phyloP scores from a whole-genome alignment of 2,329 filamentous ascomycete species.

The Sporothrix phasma region DNA sequence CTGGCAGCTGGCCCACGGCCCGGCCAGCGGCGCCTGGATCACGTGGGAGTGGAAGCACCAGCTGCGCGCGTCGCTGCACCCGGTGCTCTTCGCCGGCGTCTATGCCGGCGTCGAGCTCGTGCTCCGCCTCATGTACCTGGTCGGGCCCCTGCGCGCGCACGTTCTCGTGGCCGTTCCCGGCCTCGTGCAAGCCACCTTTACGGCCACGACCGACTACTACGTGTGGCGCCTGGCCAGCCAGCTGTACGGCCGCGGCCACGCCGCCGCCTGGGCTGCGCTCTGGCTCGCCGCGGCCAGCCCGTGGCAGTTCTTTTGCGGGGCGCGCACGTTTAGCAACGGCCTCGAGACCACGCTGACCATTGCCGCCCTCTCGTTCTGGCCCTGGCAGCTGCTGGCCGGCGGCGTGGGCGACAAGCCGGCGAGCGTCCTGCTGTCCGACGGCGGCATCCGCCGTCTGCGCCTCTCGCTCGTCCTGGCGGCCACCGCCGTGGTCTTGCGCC shows the following conservation, averaged over 20 bases:
- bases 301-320: conserved; percentile 96
- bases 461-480: conserved; percentile 66
- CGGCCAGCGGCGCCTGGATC: conserved; percentile 71
- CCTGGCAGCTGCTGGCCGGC: conserved; percentile 60
- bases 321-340: conserved; percentile 87
- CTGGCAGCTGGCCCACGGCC: conserved; percentile 78
- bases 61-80: conserved; percentile 83
- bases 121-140: conserved; percentile 43
- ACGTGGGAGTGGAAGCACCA: conserved; percentile 96
- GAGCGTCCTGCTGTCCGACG: conserved; percentile 16
- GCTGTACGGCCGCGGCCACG: conserved; percentile 58
- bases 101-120: conserved; percentile 56
- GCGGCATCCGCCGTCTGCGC: conserved; percentile 30
- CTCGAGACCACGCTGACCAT: conserved; percentile 83
- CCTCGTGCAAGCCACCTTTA: conserved; percentile 64
- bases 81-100: conserved; percentile 67
- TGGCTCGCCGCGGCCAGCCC: conserved; percentile 64
- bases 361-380: conserved; percentile 72
- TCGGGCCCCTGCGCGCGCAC: conserved; percentile 48
- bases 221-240: conserved; percentile 72
- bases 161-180: conserved; percentile 65
- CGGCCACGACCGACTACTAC: conserved; percentile 72
- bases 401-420: conserved; percentile 29
- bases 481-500: conserved; percentile 72
- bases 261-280: conserved; percentile 60